Evolutionary conservation across 352 stramenopile species (phyloP).

Genomic region (Pythium phragmitis): DNA sequence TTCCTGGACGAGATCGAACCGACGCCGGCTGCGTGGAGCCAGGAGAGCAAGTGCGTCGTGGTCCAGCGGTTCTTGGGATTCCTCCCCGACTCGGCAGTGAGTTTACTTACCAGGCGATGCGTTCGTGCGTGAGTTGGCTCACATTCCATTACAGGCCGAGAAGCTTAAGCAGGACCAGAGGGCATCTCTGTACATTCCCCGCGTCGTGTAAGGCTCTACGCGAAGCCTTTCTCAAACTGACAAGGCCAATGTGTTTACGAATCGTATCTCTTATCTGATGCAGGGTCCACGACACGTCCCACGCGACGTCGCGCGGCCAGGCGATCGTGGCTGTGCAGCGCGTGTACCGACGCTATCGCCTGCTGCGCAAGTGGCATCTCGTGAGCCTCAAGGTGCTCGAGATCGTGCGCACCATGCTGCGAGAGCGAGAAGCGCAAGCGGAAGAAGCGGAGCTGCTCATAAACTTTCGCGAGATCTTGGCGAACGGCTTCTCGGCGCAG

Average conservation of each 20-base stretch:
- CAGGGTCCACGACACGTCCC: conserved; percentile 9
- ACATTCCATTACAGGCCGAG: conserved; percentile 18
- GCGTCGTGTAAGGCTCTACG: conserved; percentile 11
- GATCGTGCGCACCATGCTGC: conserved; percentile 36
- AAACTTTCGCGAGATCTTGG: conserved; percentile 55
- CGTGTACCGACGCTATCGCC: conserved; percentile 45
- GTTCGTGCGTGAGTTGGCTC: background rate
- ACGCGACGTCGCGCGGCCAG: conserved; percentile 5
- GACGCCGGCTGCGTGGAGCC: conserved; percentile 45
- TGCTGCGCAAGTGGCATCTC: conserved; percentile 42
- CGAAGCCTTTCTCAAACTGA: no score
- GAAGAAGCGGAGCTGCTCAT: conserved; percentile 47
- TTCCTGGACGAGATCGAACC: conserved; percentile 58
- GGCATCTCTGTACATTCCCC: conserved; percentile 19
- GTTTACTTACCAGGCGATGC: conserved; percentile 11
- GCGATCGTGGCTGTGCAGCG: conserved; percentile 21
- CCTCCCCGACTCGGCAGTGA: conserved; percentile 48
- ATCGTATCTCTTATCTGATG: background rate
- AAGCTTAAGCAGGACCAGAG: conserved; percentile 32
- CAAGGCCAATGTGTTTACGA: no score
- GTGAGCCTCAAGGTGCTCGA: conserved; percentile 39
- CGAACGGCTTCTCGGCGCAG: conserved; percentile 52
- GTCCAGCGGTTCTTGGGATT: conserved; percentile 61
- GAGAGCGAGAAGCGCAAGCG: conserved; percentile 22
- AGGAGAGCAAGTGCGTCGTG: conserved; percentile 46